phyloP scores from a whole-genome alignment of 2,329 filamentous ascomycete genomes.

The Apiospora kogelbergensis region DNA sequence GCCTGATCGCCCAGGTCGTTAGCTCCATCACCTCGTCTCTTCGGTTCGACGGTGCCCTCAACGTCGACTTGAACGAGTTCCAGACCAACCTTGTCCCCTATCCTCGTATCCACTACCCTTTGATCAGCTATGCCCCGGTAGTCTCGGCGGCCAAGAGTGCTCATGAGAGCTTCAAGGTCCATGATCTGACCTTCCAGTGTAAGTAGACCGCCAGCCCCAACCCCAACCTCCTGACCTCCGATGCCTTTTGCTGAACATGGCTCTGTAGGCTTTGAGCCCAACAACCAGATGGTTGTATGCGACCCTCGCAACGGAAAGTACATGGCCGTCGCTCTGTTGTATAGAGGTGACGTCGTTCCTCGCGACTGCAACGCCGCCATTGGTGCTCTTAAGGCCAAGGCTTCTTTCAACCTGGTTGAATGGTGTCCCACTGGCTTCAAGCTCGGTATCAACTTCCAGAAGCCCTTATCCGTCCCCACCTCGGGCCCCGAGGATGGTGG shows the following conservation, averaged over 20 bases:
- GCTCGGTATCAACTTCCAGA: slow-evolving; percentile 74
- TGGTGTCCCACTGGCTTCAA: slow-evolving; percentile 78
- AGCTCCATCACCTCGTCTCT: slow-evolving; percentile 73
- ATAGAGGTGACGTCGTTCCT: slow-evolving; percentile 70
- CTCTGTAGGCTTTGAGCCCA: slow-evolving; percentile 66
- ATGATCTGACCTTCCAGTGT: slow-evolving; percentile 75
- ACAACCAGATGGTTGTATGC: slow-evolving; percentile 79
- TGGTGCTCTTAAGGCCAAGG: slow-evolving; percentile 67
- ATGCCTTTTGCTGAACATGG: slow-evolving; percentile 15
- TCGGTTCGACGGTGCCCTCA: slow-evolving; percentile 71
- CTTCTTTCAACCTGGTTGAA: slow-evolving; percentile 72
- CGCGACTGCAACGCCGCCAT: slow-evolving; percentile 69
- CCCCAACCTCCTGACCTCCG: background rate
- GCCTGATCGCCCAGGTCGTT: slow-evolving; percentile 72
- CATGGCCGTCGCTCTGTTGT: slow-evolving; percentile 72
- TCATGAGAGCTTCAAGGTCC: slow-evolving; percentile 85
- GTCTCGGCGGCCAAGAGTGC: slow-evolving; percentile 73
- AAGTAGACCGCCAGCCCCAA: slow-evolving; percentile 36
- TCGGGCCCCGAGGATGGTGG: slow-evolving; percentile 54
- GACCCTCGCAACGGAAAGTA: slow-evolving; percentile 74
- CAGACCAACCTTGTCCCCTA: slow-evolving; percentile 75
- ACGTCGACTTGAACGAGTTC: slow-evolving; percentile 76
- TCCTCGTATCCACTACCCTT: slow-evolving; percentile 72
- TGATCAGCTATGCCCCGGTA: slow-evolving; percentile 72
- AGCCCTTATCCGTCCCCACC: slow-evolving; percentile 59